A percentile compares a stretch with the other conserved stretches of the same genome.
Conservation (phyloP, 495 filamentous ascomycete species). For the Hyaloscypha hepaticicola region DNA sequence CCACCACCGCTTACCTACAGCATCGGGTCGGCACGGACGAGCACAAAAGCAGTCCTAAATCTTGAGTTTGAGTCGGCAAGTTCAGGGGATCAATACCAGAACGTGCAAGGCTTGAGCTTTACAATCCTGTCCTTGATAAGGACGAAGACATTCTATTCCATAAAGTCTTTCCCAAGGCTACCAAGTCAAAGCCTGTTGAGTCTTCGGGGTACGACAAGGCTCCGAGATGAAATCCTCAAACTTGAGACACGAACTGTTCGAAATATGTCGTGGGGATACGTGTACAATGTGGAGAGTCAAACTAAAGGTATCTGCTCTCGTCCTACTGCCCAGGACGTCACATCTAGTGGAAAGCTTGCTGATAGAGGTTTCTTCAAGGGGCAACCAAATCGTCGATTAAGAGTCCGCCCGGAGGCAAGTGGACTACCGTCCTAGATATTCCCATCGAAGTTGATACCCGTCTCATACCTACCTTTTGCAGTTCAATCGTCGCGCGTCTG, state of each 20-base stretch:
- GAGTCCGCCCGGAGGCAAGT: not conserved
- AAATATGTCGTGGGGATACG: constrained; percentile 5
- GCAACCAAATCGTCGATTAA: not conserved
- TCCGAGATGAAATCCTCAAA: constrained; percentile 6
- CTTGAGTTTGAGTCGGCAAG: constrained; percentile 6
- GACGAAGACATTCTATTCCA: constrained; percentile 14
- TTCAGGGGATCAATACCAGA: not conserved
- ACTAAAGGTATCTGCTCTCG: not conserved
- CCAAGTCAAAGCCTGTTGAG: constrained; percentile 11
- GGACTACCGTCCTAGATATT: not conserved
- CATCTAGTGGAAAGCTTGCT: not conserved
- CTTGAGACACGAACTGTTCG: not conserved
- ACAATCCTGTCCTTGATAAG: not conserved
- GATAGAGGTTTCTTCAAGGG: not conserved
- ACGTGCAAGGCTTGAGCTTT: constrained; percentile 1
- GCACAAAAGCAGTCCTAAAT: not conserved
- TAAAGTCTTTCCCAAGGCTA: constrained; percentile 10
- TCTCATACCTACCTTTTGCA: constrained; percentile 13
- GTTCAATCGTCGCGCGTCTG: constrained; percentile 3
- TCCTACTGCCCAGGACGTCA: not conserved
- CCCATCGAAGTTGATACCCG: constrained; percentile 8
- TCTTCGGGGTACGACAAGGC: not conserved
- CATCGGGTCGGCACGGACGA: not conserved
- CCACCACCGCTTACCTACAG: constrained; percentile 1
- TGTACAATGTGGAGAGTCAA: not conserved